Base-by-base conservation (phyloP, 2,329 filamentous ascomycete genomes). In the Thermochaetoides dissita region DNA sequence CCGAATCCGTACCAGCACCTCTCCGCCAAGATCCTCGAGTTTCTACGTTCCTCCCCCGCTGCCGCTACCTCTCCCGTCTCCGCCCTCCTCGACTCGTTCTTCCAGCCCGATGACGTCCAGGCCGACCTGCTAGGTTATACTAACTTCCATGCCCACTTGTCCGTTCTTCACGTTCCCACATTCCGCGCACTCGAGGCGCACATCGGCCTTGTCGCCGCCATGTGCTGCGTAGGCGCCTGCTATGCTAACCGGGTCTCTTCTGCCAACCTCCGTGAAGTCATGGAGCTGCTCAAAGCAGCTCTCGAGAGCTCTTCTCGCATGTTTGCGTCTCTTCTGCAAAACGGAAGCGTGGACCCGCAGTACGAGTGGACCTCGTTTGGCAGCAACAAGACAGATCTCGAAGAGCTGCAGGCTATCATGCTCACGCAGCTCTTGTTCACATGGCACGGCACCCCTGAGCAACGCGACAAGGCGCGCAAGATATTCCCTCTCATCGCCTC, bases 201-300 rank as follows among this genome's bases (percentile, higher is more conserved):
- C 56, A 75, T 78, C 46, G 77, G 79, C 49, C 67, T 86, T 46
- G 63, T 84, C 39, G 68, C 82, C 46, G 70, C 71, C 47, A 81
- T 87, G 67, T 76, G 81, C 53, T 84, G 78, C 56, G 69, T 84
- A 52, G 82, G 82, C 33, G 81, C 81, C 34, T 81, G 83, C 44
- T 87, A 86, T 59, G 84, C 81, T 40, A 70, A 81, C 41, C 69
- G 68, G 46, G 63, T 82, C 47, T 63, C 67, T 29, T 60, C 76
- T 36, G 63, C 68, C 46, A 68, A 81, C 49, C 76, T 81, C 49
- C 76, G 81, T 47, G 73, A 76, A 55, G 68, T 84, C 59, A 82
- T 81, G 69, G 73, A 81, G 45, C 67, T 74, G 40, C 65, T 79
- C 31, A 74, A 74, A 49, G 56, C 66, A 17, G 72, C 73, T 8